A percentile compares a stretch with the other conserved stretches of the same genome.
phyloP scores from a whole-genome alignment of 352 stramenopile genomes.

The Pythium chondricola region DNA sequence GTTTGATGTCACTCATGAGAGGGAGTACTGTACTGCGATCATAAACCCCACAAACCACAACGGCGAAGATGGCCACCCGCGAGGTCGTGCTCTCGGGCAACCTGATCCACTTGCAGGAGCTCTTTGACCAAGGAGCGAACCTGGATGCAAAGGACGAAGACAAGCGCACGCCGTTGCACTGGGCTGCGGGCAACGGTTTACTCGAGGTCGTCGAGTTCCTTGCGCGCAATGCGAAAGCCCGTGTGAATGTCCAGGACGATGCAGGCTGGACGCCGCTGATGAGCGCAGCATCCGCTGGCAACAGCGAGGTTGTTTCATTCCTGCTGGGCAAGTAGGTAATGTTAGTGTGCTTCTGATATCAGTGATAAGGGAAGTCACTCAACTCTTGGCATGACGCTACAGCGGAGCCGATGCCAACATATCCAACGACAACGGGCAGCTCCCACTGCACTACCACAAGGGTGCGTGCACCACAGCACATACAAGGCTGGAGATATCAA shows the following conservation, averaged over 20 bases:
- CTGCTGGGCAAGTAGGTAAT: constrained; percentile 49
- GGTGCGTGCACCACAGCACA: constrained; percentile 18
- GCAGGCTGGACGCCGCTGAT: constrained; percentile 72
- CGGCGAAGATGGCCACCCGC: constrained; percentile 1
- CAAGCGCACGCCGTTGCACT: constrained; percentile 66
- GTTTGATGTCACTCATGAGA: too few species aligned
- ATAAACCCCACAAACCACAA: too few species aligned
- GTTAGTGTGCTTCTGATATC: not conserved
- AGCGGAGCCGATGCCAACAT: constrained; percentile 63
- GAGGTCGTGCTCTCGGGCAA: constrained; percentile 7
- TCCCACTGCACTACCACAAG: constrained; percentile 71
- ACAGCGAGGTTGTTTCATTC: constrained; percentile 43
- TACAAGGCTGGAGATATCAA: not conserved
- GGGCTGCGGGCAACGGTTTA: constrained; percentile 39
- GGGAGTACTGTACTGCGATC: too few species aligned
- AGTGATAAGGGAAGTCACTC: too few species aligned
- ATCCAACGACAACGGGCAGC: constrained; percentile 63
- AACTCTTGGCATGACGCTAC: too few species aligned
- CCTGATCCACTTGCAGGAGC: constrained; percentile 19
- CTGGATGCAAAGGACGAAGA: constrained; percentile 64
- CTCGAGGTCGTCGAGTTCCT: constrained; percentile 59
- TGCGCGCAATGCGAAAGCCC: constrained; percentile 24
- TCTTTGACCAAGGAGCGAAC: constrained; percentile 23
- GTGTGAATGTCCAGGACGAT: constrained; percentile 64
- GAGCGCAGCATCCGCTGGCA: constrained; percentile 59